Evolutionary conservation across 1,139 yeast genomes (phyloP).

Genomic region (Yamadazyma oceani): DNA sequence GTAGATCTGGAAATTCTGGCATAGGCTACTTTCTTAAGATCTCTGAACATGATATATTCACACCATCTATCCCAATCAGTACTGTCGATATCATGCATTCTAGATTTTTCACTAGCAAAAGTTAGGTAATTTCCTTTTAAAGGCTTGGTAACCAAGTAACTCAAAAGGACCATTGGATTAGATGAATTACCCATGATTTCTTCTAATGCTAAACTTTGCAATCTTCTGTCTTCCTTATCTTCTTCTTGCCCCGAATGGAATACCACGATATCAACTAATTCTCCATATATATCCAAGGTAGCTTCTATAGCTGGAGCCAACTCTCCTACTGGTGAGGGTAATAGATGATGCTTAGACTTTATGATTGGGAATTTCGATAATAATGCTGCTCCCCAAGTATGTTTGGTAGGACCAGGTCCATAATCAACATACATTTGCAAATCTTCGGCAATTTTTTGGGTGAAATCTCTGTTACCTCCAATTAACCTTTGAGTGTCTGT

Average conservation of each 20-base stretch:
- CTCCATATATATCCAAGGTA: constrained; percentile 87
- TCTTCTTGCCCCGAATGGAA: constrained; percentile 99
- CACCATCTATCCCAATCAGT: constrained; percentile 99
- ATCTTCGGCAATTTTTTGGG: constrained; percentile 90
- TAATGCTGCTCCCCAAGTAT: constrained; percentile 96
- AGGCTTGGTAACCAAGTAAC: constrained; percentile 89
- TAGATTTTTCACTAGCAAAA: constrained; percentile 77
- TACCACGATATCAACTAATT: constrained; percentile 84
- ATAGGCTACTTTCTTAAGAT: constrained; percentile 84
- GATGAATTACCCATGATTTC: constrained; percentile 77
- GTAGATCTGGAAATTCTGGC: constrained; percentile 93
- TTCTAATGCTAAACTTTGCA: constrained; percentile 77
- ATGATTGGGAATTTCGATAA: constrained; percentile 92
- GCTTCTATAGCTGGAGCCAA: constrained; percentile 98
- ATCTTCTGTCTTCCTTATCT: constrained; percentile 87
- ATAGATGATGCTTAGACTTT: constrained; percentile 82
- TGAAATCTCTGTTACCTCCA: constrained; percentile 92
- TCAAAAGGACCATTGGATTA: constrained; percentile 78
- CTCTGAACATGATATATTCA: constrained; percentile 88
- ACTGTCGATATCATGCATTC: constrained; percentile 92
- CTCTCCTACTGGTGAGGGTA: constrained; percentile 97
- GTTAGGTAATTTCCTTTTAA: constrained; percentile 87
- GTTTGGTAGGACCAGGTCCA: constrained; percentile 98
- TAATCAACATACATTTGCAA: constrained; percentile 92
- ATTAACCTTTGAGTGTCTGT: constrained; percentile 91